phyloP scores from a whole-genome alignment of 148 eudicot genomes.

The Rheum nobile region DNA sequence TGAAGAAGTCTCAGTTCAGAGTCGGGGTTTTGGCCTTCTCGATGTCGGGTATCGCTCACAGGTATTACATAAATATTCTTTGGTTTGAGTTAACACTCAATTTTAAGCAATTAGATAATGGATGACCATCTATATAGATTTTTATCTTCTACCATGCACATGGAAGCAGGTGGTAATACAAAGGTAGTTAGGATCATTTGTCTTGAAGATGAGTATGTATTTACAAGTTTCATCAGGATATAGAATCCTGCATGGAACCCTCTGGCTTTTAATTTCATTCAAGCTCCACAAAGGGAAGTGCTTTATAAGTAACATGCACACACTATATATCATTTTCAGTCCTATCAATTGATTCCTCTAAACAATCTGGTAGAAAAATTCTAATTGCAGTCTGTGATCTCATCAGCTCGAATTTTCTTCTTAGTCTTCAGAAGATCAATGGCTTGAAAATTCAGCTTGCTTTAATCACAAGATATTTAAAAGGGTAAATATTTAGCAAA shows the following conservation, averaged over 20 bases:
- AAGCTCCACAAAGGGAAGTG: not conserved
- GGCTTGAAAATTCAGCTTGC: not conserved
- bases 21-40: slow-evolving; percentile 98
- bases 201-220: not conserved
- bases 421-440: not conserved
- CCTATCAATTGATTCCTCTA: not conserved
- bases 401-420: not conserved
- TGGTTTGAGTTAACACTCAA: not conserved
- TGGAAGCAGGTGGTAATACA: not conserved
- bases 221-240: not conserved
- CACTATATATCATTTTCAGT: not conserved
- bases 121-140: not conserved
- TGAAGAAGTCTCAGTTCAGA: slow-evolving; percentile 89
- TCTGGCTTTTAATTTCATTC: not conserved
- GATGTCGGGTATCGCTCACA: slow-evolving; percentile 90
- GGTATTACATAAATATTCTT: slow-evolving; percentile 24
- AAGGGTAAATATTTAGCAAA: not conserved
- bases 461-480: not conserved
- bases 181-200: not conserved
- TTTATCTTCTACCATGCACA: not conserved
- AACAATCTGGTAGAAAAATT: not conserved
- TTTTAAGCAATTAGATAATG: not conserved
- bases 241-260: not conserved
- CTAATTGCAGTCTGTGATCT: not conserved
- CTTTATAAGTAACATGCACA: not conserved